Conservation (phyloP, 192 early-diverging fungal species). For the Linnemannia schmuckeri region DNA sequence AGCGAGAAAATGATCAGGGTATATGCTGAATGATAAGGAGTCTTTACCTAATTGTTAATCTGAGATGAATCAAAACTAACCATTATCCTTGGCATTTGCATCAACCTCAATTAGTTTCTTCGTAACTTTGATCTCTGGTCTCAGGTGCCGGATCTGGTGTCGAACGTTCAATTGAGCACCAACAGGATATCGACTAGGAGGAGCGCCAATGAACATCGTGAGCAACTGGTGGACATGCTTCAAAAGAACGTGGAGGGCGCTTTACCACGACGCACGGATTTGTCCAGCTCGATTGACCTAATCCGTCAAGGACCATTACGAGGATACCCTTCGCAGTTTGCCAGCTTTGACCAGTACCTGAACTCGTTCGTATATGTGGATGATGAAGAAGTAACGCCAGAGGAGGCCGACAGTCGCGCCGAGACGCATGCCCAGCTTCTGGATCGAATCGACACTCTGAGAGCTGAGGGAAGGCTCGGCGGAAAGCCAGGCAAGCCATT, state of each 20-base stretch:
- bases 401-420: constrained; percentile 54
- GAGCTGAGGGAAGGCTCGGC: constrained; percentile 62
- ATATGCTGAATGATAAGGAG: constrained; percentile 31
- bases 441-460: constrained; percentile 58
- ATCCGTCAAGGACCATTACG: constrained; percentile 20
- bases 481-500: constrained; percentile 53
- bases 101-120: constrained; percentile 23
- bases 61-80: not conserved
- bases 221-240: constrained; percentile 61
- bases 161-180: constrained; percentile 53
- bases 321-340: constrained; percentile 12
- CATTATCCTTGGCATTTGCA: not conserved
- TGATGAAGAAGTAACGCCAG: constrained; percentile 71
- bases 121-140: constrained; percentile 63
- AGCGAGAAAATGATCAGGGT: constrained; percentile 69
- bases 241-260: constrained; percentile 57
- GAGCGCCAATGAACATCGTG: constrained; percentile 56
- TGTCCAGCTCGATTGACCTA: not conserved
- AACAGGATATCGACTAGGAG: constrained; percentile 60
- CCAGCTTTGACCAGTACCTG: constrained; percentile 61
- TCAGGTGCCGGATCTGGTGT: constrained; percentile 60
- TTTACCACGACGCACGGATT: constrained; percentile 23
- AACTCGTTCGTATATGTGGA: constrained; percentile 70
- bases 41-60: not conserved
- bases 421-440: constrained; percentile 58